Base-by-base conservation (phyloP, 2,329 filamentous ascomycete genomes). In the Sclerotinia spermophila region DNA sequence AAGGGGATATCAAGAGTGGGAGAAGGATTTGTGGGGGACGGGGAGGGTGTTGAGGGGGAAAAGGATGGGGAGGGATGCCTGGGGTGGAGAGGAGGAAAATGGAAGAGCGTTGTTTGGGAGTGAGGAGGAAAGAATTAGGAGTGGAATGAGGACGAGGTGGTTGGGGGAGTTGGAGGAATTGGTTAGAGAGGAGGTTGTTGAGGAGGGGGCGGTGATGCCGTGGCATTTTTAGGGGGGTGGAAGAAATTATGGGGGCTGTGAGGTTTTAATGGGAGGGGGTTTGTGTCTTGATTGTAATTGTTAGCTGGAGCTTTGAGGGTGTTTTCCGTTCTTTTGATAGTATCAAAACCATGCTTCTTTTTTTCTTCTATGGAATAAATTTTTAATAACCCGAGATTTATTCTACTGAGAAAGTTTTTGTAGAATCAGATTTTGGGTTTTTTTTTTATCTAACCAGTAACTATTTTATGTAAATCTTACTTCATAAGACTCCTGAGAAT, bases 41-140 rank as follows among this genome's bases (percentile, higher is more conserved):
- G 75, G 71, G 11, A 70, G 70, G 24, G 70, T 71, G 5, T 67
- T 81, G 70, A 75, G 72, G 51, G 72, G 70, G 42, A 81, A 81
- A 73, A 78, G 79, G 64, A 72, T 51, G 44, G 72, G 30, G 27
- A 77, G 80, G 65, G 78, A 80, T 72, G 69, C 17, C 71, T 72
- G 59, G 74, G 74, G 69, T 66, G 71, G 67, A 73, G 71, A 71
- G 15, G 68, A 61, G 65, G 68, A 59, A 7, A 51, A 64, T 55
- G 67, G 53, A 33, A 77, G 64, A 58, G 71, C 11, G 64, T 76
- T 68, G 21, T 69, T 19, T 21, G 44, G 11, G 35, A 35, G 35
- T 55, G 45, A 55, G 27, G 21, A 27, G 42, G 67, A 55, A 21
- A 62, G 58, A 10, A 10, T 17, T 7, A 64, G 35, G 3, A 62